Evolutionary conservation across 768 basidiomycete genomes (phyloP), one percentile per base, ranked within the genome.

Genomic region (Pleurotus ostreatus): DNA sequence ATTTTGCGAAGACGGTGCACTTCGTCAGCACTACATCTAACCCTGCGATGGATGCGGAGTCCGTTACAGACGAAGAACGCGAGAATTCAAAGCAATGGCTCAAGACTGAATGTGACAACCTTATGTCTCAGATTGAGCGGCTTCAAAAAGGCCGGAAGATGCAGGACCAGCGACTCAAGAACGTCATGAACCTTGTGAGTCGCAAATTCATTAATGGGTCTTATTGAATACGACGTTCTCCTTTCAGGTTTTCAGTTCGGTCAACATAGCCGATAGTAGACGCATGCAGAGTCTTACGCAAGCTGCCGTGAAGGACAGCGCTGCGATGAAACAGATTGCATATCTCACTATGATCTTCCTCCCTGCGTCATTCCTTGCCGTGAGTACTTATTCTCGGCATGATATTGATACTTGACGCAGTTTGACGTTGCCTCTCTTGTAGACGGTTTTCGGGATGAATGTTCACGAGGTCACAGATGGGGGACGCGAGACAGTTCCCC

Each of bases 331-430:
- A 55, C 79, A 85, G 66, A 78, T 85, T 45, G 78, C 83, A 0
- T 85, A 84, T 60, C 69, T 86, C 8, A 79, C 80, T 1, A 84
- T 85, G 82, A 61, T 82, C 16, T 85, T 84, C 66, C 68, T 85
- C 3, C 84, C 84, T 2, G 79, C 81, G 0, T 78, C 79, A 9
- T 80, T 85, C 54, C 68, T 71, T 20, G 75, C 81, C 55, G 79
- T 79, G 63, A 46, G 75, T 55, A n/a, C n/a, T n/a, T n/a, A n/a
- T n/a, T n/a, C n/a, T n/a, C n/a, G n/a, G n/a, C n/a, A n/a, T n/a
- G n/a, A n/a, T 20, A 20, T 20, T 20, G 20, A 2, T 15, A 39
- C 4, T 38, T 5, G 23, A 11, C 23, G 22, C 30, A 41, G 26
- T 46, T 25, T 52, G 11, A 12, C 23, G 40, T 47, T 23, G 12